A percentile compares a stretch with the other conserved stretches of the same genome.
Evolutionary conservation across 2,329 filamentous ascomycete genomes (phyloP).

Genomic region (Alternaria angustiovoidea): DNA sequence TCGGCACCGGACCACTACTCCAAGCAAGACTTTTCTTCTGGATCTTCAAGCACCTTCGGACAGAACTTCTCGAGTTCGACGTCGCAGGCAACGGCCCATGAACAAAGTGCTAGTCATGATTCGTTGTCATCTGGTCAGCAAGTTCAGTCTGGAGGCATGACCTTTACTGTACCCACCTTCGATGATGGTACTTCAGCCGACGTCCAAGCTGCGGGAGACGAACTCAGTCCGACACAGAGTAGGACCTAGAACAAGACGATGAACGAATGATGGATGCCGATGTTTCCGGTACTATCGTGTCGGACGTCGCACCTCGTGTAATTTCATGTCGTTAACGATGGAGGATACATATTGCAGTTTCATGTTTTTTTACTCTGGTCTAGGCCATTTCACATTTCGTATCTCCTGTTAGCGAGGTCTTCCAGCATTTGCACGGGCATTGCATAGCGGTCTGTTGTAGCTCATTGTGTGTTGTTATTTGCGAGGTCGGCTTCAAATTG

Average conservation of each 20-base stretch:
- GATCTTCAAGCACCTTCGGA: slow-evolving; percentile 8
- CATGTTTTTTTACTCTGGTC: not conserved
- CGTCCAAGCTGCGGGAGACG: not conserved
- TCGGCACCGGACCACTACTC: slow-evolving; percentile 9
- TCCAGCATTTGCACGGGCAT: slow-evolving; percentile 28
- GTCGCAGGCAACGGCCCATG: not conserved
- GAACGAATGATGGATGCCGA: slow-evolving; percentile 1
- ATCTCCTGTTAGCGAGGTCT: slow-evolving; percentile 3
- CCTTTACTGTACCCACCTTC: slow-evolving; percentile 31
- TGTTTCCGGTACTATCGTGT: not conserved
- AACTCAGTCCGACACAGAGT: slow-evolving; percentile 23
- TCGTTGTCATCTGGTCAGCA: slow-evolving; percentile 12
- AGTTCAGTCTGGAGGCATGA: slow-evolving; percentile 24
- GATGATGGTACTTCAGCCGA: slow-evolving; percentile 11
- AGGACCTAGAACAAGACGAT: slow-evolving; percentile 3
- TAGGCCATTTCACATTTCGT: not conserved
- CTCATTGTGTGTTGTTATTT: not conserved
- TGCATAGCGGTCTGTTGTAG: slow-evolving; percentile 24
- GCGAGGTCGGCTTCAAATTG: not conserved
- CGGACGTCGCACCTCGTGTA: not conserved
- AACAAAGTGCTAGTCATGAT: not conserved
- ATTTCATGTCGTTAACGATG: not conserved
- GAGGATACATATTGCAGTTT: not conserved
- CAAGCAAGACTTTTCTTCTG: slow-evolving; percentile 9
- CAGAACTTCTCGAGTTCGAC: slow-evolving; percentile 11